Evolutionary conservation across 768 basidiomycete genomes (phyloP).

Genomic region (Pulveroboletus ravenelii): DNA sequence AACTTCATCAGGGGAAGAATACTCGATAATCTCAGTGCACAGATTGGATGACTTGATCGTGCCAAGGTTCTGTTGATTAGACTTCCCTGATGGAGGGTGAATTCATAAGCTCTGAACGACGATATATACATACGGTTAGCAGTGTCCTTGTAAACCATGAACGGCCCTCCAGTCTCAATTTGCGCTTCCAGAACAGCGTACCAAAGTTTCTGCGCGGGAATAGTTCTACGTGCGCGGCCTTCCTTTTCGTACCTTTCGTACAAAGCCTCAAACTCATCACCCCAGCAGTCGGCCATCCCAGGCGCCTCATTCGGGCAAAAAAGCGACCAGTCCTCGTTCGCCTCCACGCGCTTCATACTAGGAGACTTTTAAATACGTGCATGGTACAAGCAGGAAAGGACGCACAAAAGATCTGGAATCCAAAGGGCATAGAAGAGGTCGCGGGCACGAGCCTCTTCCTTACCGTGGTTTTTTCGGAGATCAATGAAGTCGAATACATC

Average conservation of each 20-base stretch:
- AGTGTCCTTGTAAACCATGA: slow-evolving; percentile 98
- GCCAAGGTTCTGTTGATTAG: slow-evolving; percentile 97
- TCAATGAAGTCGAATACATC: slow-evolving; percentile 98
- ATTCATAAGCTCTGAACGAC: not conserved
- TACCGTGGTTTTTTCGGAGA: slow-evolving; percentile 97
- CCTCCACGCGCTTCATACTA: slow-evolving; percentile 96
- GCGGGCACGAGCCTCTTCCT: slow-evolving; percentile 93
- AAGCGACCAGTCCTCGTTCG: slow-evolving; percentile 85
- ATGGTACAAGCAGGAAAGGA: not conserved
- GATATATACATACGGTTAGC: slow-evolving; percentile 65
- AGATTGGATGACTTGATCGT: slow-evolving; percentile 99
- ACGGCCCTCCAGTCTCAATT: slow-evolving; percentile 98
- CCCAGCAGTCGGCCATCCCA: slow-evolving; percentile 80
- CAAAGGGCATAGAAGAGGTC: slow-evolving; percentile 98
- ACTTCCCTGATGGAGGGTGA: slow-evolving; percentile 61
- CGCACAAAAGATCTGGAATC: slow-evolving; percentile 95
- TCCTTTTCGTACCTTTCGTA: slow-evolving; percentile 88
- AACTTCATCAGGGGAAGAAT: slow-evolving; percentile 93
- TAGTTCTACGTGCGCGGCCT: slow-evolving; percentile 75
- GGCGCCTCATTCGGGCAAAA: slow-evolving; percentile 99
- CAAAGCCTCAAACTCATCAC: slow-evolving; percentile 82
- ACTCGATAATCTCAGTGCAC: slow-evolving; percentile 98
- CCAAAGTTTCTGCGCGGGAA: slow-evolving; percentile 98
- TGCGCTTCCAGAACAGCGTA: slow-evolving; percentile 95
- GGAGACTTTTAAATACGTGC: not conserved